These are phyloP conservation scores for Backusella australiensis DNA, from an alignment of 192 early-diverging fungal genomes.

Conservation along the genomic window DNA sequence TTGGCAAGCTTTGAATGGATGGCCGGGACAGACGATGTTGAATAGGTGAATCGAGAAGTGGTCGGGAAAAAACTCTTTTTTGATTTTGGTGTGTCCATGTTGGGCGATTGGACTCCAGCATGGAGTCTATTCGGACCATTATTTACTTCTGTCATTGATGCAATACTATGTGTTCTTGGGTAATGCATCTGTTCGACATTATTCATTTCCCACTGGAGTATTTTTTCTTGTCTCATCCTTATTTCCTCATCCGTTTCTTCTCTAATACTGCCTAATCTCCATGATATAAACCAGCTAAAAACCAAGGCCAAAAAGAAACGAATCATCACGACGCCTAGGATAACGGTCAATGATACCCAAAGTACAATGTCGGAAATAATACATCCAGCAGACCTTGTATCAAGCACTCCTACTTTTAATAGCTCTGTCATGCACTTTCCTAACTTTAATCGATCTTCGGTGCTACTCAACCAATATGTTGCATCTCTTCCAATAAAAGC, in stretches of 20 bases:
- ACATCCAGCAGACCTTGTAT: constrained; percentile 80
- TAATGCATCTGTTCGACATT: constrained; percentile 48
- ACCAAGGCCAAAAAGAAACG: constrained; percentile 76
- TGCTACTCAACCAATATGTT: constrained; percentile 42
- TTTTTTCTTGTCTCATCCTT: constrained; percentile 38
- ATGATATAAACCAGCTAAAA: constrained; percentile 81
- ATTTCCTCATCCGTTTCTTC: constrained; percentile 57
- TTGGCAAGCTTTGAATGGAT: not conserved
- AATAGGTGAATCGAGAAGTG: constrained; percentile 36
- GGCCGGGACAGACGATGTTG: not conserved
- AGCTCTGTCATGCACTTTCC: constrained; percentile 77
- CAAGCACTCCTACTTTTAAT: constrained; percentile 78
- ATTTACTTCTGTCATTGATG: constrained; percentile 23
- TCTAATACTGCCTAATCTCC: constrained; percentile 73
- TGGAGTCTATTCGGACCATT: not conserved
- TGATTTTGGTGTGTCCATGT: constrained; percentile 22
- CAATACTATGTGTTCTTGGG: constrained; percentile 50
- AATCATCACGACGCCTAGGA: constrained; percentile 62
- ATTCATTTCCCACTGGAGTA: constrained; percentile 41
- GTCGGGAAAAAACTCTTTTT: constrained; percentile 43
- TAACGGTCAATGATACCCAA: constrained; percentile 75
- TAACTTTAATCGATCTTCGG: constrained; percentile 48
- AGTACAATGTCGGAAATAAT: constrained; percentile 78
- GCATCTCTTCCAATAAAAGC: constrained; percentile 56
- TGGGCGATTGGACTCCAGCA: constrained; percentile 8